A percentile compares a stretch with the other conserved stretches of the same genome.
Conservation (phyloP, 1,139 yeast species). For the Geotrichum citri-aurantii region DNA sequence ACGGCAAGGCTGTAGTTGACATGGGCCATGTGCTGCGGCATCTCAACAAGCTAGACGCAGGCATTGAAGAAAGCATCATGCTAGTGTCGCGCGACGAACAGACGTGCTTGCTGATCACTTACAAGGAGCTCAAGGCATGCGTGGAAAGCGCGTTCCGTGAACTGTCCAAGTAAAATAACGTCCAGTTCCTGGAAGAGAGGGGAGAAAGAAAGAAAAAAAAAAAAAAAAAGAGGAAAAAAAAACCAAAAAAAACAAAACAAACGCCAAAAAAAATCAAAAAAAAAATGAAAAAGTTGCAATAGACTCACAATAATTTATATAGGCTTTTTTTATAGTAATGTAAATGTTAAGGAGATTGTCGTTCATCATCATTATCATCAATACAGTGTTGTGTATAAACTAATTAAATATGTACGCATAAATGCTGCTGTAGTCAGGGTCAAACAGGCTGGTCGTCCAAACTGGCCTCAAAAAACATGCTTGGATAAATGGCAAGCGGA, state of each 20-base stretch:
- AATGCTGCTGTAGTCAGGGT: too few relatives aligned
- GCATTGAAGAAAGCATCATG: conserved; percentile 75
- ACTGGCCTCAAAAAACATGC: conserved; percentile 6
- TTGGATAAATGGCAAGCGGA: conserved; percentile 2
- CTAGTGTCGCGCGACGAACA: conserved; percentile 79
- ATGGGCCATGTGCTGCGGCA: conserved; percentile 73
- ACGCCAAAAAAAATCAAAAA: too few relatives aligned
- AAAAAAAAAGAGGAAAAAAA: too few relatives aligned
- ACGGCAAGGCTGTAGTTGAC: conserved; percentile 74
- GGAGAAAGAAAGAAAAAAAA: too few relatives aligned
- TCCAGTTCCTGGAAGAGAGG: too few relatives aligned
- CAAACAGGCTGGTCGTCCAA: neutral
- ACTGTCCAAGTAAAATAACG: conserved; percentile 33
- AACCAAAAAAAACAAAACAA: too few relatives aligned
- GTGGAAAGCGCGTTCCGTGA: conserved; percentile 68
- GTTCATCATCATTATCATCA: too few relatives aligned
- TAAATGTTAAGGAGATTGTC: too few relatives aligned
- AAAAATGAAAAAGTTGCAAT: neutral
- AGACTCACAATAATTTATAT: neutral
- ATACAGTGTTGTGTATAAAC: too few relatives aligned
- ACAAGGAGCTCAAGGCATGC: conserved; percentile 68
- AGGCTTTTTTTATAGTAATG: too few relatives aligned
- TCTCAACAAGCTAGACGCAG: conserved; percentile 88
- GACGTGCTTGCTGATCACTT: conserved; percentile 72
- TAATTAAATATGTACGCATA: too few relatives aligned